Evolutionary conservation across 805 yeast genomes (phyloP).

Genomic region (Kuraishia hungarica): DNA sequence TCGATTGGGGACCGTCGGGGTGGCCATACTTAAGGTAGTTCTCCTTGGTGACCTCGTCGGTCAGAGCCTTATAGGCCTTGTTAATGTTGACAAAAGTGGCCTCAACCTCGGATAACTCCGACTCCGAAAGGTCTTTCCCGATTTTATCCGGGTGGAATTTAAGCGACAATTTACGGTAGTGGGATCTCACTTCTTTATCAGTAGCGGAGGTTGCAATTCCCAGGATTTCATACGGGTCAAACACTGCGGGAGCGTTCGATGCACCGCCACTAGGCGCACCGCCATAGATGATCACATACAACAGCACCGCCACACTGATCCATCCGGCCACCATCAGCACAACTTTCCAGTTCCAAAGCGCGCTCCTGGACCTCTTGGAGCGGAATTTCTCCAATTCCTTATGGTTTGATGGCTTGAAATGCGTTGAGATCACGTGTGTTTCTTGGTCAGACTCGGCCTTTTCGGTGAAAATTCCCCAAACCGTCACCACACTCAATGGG

Average conservation of each 20-base stretch:
- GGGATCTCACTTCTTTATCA: constrained; percentile 72
- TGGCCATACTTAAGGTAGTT: constrained; percentile 87
- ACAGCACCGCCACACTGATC: constrained; percentile 38
- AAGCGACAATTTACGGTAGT: constrained; percentile 79
- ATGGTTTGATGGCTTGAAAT: constrained; percentile 27
- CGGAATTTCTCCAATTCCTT: constrained; percentile 21
- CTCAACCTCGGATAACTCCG: constrained; percentile 53
- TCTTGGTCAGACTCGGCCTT: background rate
- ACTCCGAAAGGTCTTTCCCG: constrained; percentile 50
- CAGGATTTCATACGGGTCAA: constrained; percentile 88
- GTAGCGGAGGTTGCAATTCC: constrained; percentile 60
- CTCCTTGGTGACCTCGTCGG: constrained; percentile 79
- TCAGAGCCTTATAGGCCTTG: constrained; percentile 90
- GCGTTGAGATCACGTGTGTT: constrained; percentile 7
- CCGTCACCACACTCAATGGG: constrained; percentile 32
- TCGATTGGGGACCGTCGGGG: constrained; percentile 95
- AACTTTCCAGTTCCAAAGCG: constrained; percentile 24
- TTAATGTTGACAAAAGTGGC: constrained; percentile 71
- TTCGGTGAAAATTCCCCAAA: constrained; percentile 16
- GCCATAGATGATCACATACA: constrained; percentile 28
- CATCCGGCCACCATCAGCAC: constrained; percentile 45
- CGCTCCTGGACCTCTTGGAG: constrained; percentile 14
- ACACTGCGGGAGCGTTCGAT: constrained; percentile 28
- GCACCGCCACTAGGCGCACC: constrained; percentile 29
- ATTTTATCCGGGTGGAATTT: constrained; percentile 93